Conservation (phyloP, 179 eudicot species). For the Dionaea muscipula region DNA sequence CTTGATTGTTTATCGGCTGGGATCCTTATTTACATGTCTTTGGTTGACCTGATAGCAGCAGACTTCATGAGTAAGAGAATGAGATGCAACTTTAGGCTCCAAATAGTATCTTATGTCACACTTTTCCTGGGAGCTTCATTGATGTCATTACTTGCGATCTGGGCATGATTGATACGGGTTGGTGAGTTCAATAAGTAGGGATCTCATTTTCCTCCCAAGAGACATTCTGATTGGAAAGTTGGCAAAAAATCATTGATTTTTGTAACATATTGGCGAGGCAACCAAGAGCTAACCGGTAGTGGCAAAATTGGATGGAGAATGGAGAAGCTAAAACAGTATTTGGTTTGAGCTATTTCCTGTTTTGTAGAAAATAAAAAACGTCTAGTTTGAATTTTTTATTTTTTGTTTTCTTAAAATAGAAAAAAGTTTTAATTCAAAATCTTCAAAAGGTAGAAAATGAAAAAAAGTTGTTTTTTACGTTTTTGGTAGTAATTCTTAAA, state of each 20-base stretch:
- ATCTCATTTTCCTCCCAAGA: neutral
- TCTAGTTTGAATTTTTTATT: too few species aligned
- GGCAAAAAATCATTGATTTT: neutral
- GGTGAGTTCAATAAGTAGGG: neutral
- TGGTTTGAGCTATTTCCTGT: too few species aligned
- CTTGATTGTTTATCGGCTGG: constrained; percentile 24
- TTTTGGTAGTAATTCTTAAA: too few species aligned
- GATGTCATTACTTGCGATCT: constrained; percentile 24
- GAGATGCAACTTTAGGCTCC: constrained; percentile 7
- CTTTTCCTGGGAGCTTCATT: constrained; percentile 18
- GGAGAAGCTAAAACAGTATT: too few species aligned
- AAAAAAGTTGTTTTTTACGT: too few species aligned
- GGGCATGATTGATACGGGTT: constrained; percentile 13
- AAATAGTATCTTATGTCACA: constrained; percentile 10
- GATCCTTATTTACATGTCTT: constrained; percentile 26
- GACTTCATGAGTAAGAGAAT: constrained; percentile 25
- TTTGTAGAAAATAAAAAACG: too few species aligned
- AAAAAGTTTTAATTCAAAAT: too few species aligned
- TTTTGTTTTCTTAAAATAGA: too few species aligned
- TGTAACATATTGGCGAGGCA: neutral
- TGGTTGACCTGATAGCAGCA: constrained; percentile 26
- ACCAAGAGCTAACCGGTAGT: neutral
- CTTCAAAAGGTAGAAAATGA: too few species aligned
- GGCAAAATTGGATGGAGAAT: too few species aligned
- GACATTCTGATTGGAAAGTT: neutral